Percentiles rank a stretch among this genome's conserved stretches.
Evolutionary conservation across 2,329 filamentous ascomycete genomes (phyloP).

Genomic region (Pseudogymnoascus sp.): DNA sequence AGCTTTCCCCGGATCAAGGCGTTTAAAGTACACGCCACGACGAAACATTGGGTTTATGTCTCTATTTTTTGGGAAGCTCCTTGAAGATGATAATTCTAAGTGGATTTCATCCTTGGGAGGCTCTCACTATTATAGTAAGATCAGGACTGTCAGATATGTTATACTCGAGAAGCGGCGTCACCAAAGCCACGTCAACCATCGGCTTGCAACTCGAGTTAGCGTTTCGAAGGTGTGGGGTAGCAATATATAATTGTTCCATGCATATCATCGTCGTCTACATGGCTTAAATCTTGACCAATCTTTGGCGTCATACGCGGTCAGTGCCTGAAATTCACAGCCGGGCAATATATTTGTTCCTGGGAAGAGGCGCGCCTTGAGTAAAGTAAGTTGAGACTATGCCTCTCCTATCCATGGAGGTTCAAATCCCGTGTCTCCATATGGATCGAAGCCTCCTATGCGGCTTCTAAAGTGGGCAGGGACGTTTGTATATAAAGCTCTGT

Average conservation of each 20-base stretch:
- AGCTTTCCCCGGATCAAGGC: not conserved
- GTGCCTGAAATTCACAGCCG: not conserved
- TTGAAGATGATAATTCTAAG: not conserved
- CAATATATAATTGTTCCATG: slow-evolving; percentile 8
- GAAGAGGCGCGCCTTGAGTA: not conserved
- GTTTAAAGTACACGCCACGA: not conserved
- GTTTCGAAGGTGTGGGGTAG: slow-evolving; percentile 6
- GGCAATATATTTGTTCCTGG: not conserved
- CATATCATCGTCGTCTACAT: not conserved
- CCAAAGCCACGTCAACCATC: not conserved
- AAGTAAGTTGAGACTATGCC: not conserved
- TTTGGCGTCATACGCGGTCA: not conserved
- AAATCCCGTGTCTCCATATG: not conserved
- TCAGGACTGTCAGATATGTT: not conserved
- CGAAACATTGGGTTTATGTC: not conserved
- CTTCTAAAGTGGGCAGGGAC: not conserved
- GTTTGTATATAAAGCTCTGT: not conserved
- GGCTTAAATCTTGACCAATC: slow-evolving; percentile 1
- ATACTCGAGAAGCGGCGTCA: not conserved
- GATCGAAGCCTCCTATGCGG: not conserved
- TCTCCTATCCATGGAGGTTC: not conserved
- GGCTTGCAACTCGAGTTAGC: not conserved
- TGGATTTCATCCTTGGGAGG: not conserved
- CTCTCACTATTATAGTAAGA: not conserved
- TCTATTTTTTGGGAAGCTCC: not conserved